These are phyloP conservation scores for Aspergillus sergii DNA, from an alignment of 2,329 filamentous ascomycete species.

Conservation along the genomic window DNA sequence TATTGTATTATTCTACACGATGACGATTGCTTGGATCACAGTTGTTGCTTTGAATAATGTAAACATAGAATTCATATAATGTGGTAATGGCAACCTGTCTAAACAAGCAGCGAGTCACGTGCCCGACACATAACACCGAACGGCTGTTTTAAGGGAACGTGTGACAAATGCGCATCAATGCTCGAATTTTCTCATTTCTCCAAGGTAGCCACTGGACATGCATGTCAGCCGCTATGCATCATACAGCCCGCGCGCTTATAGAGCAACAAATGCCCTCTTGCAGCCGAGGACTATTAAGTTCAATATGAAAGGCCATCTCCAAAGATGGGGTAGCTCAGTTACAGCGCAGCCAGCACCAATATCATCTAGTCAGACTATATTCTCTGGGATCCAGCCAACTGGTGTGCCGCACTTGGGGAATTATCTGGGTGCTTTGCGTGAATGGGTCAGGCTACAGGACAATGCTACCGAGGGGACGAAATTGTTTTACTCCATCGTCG, in stretches of 20 bases:
- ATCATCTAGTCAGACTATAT: conserved; percentile 58
- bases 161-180: not conserved
- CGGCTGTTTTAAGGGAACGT: not conserved
- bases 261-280: not conserved
- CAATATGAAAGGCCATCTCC: conserved; percentile 1
- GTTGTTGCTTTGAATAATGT: not conserved
- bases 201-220: not conserved
- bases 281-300: too few species aligned
- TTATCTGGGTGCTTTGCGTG: conserved; percentile 83
- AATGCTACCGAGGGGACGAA: conserved; percentile 58
- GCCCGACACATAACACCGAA: not conserved
- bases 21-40: not conserved
- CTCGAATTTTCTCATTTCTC: not conserved
- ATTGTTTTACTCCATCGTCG: conserved; percentile 84
- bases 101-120: not conserved
- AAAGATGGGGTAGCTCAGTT: conserved; percentile 17
- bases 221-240: not conserved
- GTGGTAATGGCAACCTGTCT: not conserved
- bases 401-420: conserved; percentile 93
- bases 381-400: conserved; percentile 97
- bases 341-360: conserved; percentile 8
- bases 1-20: not conserved
- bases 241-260: not conserved
- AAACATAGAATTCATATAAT: not conserved
- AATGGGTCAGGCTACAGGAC: conserved; percentile 83